These are phyloP conservation scores for Beauveria pseudobassiana DNA, from an alignment of 2,329 filamentous ascomycete genomes.

Conservation along the genomic window DNA sequence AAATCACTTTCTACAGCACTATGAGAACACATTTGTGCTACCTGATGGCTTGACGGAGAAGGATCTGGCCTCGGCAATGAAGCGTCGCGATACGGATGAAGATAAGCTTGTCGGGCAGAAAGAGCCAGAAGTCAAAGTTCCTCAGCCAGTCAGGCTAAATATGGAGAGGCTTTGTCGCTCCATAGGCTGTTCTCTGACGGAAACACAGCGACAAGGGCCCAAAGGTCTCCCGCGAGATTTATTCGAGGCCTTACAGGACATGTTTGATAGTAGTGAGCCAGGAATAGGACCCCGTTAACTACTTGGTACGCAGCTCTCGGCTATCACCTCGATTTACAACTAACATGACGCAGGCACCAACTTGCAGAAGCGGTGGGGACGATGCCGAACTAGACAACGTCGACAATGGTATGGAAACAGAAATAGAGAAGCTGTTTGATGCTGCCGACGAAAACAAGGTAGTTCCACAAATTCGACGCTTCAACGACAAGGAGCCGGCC, in stretches of 20 bases:
- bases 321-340: not conserved
- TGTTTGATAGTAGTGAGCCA: slow-evolving; percentile 19
- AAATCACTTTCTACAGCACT: slow-evolving; percentile 21
- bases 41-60: slow-evolving; percentile 27
- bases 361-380: slow-evolving; percentile 5
- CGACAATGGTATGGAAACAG: slow-evolving; percentile 20
- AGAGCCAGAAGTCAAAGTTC: slow-evolving; percentile 4
- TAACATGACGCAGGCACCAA: not conserved
- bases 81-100: not conserved
- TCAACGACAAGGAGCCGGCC: slow-evolving; percentile 17
- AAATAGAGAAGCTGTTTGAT: slow-evolving; percentile 23
- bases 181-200: slow-evolving; percentile 11
- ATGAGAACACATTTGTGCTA: slow-evolving; percentile 27
- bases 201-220: slow-evolving; percentile 11
- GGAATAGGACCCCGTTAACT: slow-evolving; percentile 22
- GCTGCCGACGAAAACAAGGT: slow-evolving; percentile 20
- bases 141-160: slow-evolving; percentile 15
- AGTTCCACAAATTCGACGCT: slow-evolving; percentile 24
- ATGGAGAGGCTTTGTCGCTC: slow-evolving; percentile 18
- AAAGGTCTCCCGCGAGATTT: slow-evolving; percentile 21
- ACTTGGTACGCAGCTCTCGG: slow-evolving; percentile 25
- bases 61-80: slow-evolving; percentile 13
- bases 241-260: slow-evolving; percentile 20
- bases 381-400: slow-evolving; percentile 4
- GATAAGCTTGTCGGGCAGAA: slow-evolving; percentile 15